phyloP scores from a whole-genome alignment of 768 basidiomycete genomes.

The Trametes cubensis region DNA sequence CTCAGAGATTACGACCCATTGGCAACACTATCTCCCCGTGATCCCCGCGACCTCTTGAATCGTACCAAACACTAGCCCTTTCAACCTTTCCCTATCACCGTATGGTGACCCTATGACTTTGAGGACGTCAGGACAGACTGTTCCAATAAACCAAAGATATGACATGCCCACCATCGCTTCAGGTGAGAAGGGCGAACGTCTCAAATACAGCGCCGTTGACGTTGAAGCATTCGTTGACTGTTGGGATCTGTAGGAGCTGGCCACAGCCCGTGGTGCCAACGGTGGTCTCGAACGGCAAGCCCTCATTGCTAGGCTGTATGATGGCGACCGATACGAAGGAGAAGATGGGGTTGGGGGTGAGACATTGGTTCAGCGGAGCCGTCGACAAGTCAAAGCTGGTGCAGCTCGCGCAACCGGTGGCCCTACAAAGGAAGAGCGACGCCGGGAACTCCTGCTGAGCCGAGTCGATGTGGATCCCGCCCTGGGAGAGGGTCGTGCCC shows the following conservation, averaged over 20 bases:
- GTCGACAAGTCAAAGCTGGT: background rate
- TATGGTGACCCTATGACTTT: too few relatives aligned
- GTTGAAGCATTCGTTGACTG: constrained; percentile 18
- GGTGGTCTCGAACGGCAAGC: constrained; percentile 14
- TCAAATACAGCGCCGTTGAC: background rate
- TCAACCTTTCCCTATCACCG: too few relatives aligned
- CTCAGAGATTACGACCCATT: too few relatives aligned
- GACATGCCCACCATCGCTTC: background rate
- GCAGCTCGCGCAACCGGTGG: constrained; percentile 2
- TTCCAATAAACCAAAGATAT: background rate
- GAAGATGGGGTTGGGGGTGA: background rate
- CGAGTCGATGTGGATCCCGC: background rate
- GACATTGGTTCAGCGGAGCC: constrained; percentile 2
- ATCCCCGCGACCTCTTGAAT: too few relatives aligned
- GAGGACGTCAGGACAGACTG: background rate
- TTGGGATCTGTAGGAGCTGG: background rate
- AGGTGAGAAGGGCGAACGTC: constrained; percentile 1
- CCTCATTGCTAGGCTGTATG: constrained; percentile 11
- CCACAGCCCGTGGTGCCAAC: constrained; percentile 2
- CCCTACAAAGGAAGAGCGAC: constrained; percentile 11
- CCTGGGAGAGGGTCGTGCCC: background rate
- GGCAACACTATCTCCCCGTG: too few relatives aligned
- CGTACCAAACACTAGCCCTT: too few relatives aligned
- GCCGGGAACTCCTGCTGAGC: constrained; percentile 7
- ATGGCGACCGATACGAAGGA: constrained; percentile 7